phyloP scores from a whole-genome alignment of 2,329 filamentous ascomycete genomes.

The Talaromyces atroroseus region DNA sequence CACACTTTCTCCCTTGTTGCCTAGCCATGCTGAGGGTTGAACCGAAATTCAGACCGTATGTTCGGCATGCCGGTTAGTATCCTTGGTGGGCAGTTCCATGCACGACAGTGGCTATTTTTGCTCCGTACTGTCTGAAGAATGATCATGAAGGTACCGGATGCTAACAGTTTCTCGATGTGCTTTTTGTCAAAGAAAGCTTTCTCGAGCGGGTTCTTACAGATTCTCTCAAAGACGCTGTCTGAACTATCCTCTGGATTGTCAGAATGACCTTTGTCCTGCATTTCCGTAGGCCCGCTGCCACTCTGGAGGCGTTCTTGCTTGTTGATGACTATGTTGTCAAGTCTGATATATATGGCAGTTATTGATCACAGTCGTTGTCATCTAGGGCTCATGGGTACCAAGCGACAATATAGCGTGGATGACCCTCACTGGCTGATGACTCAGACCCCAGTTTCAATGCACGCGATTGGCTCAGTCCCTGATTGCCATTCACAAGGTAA shows the following conservation, averaged over 20 bases:
- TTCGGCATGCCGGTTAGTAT: background rate
- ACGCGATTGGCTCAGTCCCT: background rate
- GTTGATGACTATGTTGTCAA: background rate
- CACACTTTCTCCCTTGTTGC: no score
- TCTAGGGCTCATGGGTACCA: background rate
- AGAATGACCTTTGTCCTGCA: background rate
- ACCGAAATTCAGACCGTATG: background rate
- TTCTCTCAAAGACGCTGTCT: background rate
- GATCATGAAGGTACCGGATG: background rate
- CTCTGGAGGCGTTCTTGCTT: background rate
- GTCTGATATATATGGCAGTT: background rate
- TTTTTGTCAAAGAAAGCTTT: slow-evolving; percentile 4
- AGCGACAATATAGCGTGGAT: background rate
- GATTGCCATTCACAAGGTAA: background rate
- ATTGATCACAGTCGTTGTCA: background rate
- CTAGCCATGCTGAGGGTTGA: no score
- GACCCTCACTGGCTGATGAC: background rate
- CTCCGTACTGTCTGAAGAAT: slow-evolving; percentile 3
- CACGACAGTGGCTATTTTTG: slow-evolving; percentile 1
- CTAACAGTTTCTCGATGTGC: background rate
- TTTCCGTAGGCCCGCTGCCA: background rate
- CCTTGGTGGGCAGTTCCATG: background rate
- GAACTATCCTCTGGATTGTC: background rate
- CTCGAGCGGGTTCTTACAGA: background rate
- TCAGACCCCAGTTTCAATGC: background rate